These are phyloP conservation scores for Eruca vesicaria DNA, from an alignment of 441 rosid species.

Conservation along the genomic window DNA sequence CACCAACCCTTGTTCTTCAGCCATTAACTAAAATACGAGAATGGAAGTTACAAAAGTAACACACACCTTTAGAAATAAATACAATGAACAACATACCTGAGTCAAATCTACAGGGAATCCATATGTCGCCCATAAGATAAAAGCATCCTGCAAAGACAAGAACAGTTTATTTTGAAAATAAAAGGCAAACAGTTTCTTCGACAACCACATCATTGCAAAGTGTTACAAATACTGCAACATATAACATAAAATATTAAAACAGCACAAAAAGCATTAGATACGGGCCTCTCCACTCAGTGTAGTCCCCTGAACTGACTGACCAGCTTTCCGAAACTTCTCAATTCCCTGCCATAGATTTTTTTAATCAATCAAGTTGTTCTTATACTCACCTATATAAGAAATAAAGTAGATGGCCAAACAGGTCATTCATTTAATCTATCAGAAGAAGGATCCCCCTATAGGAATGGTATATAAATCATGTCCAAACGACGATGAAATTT, in stretches of 20 bases:
- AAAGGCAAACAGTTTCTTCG: neutral
- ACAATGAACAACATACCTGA: conserved; percentile 48
- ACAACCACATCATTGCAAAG: neutral
- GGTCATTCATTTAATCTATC: conserved; percentile 13
- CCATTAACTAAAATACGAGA: conserved; percentile 70
- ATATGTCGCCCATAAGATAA: conserved; percentile 91
- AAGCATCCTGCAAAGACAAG: conserved; percentile 78
- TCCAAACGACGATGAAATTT: neutral
- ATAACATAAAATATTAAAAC: neutral
- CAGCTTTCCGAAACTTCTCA: conserved; percentile 93
- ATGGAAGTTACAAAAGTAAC: conserved; percentile 17
- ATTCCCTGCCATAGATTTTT: conserved; percentile 62
- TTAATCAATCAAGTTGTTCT: conserved; percentile 19
- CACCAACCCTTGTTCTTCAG: conserved; percentile 80
- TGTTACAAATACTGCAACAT: neutral
- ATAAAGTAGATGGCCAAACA: neutral
- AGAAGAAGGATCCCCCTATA: neutral
- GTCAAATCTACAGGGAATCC: conserved; percentile 97
- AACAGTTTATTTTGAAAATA: neutral
- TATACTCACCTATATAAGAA: conserved; percentile 8
- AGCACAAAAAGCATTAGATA: neutral
- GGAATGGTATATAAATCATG: neutral
- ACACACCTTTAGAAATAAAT: conserved; percentile 2
- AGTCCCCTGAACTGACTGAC: conserved; percentile 74
- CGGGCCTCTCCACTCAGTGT: conserved; percentile 76